Evolutionary conservation across 306 rosid species (phyloP).

Genomic region (Fagus crenata): DNA sequence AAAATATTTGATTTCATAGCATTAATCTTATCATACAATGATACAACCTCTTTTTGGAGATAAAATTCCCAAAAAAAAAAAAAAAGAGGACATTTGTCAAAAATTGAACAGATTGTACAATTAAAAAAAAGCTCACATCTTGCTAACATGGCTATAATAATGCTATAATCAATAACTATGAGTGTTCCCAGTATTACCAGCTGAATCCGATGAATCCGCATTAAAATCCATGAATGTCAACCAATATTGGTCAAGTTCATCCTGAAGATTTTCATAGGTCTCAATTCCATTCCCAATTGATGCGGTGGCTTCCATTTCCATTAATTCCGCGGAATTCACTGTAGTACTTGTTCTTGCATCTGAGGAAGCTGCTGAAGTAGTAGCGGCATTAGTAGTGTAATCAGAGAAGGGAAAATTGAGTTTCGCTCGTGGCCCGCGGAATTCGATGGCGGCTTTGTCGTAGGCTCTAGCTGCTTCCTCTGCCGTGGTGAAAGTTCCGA

Average conservation of each 20-base stretch:
- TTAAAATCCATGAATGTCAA: constrained; percentile 49
- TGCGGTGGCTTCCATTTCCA: not conserved
- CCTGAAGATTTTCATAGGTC: constrained; percentile 47
- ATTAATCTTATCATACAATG: no score
- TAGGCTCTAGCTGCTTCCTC: constrained; percentile 91
- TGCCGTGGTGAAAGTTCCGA: constrained; percentile 72
- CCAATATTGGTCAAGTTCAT: constrained; percentile 47
- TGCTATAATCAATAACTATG: not conserved
- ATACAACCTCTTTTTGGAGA: not conserved
- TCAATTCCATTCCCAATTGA: constrained; percentile 30
- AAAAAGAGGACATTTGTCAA: not conserved
- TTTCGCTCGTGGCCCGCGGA: constrained; percentile 89
- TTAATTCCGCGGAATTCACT: not conserved
- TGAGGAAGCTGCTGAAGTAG: not conserved
- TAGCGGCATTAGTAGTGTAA: constrained; percentile 29
- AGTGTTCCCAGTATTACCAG: constrained; percentile 27
- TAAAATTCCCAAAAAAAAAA: not conserved
- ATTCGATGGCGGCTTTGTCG: constrained; percentile 75
- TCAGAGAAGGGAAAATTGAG: constrained; percentile 76
- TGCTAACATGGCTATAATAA: not conserved
- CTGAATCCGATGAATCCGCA: constrained; percentile 52
- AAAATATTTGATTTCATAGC: no score
- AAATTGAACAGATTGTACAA: not conserved
- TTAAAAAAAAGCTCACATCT: not conserved
- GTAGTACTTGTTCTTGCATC: not conserved